Base-by-base conservation (phyloP, 2,329 filamentous ascomycete genomes). In the Microascus cirrosus region DNA sequence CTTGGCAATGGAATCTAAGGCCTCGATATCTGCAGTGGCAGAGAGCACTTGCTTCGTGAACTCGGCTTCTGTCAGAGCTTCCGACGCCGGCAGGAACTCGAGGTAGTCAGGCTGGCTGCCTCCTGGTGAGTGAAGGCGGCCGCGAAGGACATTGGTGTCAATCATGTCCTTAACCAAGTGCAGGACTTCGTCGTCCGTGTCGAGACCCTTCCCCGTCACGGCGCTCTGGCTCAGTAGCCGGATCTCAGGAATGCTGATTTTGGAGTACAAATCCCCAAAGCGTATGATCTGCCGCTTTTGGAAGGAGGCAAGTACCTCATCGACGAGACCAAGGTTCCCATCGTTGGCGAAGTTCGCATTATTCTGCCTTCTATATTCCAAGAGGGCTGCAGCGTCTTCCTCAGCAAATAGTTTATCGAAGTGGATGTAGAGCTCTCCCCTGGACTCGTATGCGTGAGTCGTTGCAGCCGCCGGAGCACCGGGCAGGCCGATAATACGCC, bases 221-320 rank as follows among this genome's bases (percentile, higher is more conserved):
- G 78, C 82, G 62, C 76, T 82, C 55, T 74, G 72, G 0, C 83
- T 85, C 50, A 71, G 68, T 25, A 69, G 63, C 50, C 77, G 75
- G 22, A 86, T 69, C 63, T 83, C 77, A 20, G 75, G 64, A 35
- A 86, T 73, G 18, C 79, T 77, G 36, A 85, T 73, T 61, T 81
- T 80, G 57, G 73, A 74, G 67, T 93, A 96, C 3, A 89, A 84
- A 56, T 82, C 80, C 52, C 85, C 84, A 28, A 97, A 77, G 60
- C 84, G 84, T 36, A 86, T 76, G 59, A 97, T 82, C 60, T 88
- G 85, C 74, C 87, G 90, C 64, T 85, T 84, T 63, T 88, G 84
- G 67, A 92, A 89, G 11, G 87, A 84, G 22, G 80, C 74, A 45
- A 87, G 69, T 12, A 93, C 85, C 67, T 90, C 83, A 4, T 76